These are phyloP conservation scores for Solanum gracilifrons DNA, from an alignment of 257 asterid genomes.

Conservation along the genomic window DNA sequence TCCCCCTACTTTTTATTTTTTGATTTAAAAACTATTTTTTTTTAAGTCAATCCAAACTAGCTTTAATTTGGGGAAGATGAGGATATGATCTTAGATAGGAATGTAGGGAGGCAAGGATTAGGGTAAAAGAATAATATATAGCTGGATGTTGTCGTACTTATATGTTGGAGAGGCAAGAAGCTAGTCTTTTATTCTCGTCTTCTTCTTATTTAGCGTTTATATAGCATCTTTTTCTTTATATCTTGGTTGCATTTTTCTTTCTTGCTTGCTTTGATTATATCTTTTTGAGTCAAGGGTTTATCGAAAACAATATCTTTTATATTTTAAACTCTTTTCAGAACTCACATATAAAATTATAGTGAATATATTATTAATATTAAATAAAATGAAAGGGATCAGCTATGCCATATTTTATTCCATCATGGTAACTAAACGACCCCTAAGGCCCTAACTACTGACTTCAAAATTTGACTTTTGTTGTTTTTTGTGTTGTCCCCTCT, in stretches of 20 bases:
- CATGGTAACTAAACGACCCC: neutral
- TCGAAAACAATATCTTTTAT: neutral
- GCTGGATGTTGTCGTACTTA: accelerated
- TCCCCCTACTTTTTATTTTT: too few relatives aligned
- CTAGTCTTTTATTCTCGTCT: neutral
- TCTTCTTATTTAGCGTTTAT: neutral
- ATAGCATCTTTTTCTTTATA: neutral
- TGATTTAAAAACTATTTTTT: too few relatives aligned
- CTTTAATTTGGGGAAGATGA: neutral
- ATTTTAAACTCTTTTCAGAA: neutral
- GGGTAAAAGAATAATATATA: accelerated
- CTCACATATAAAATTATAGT: neutral
- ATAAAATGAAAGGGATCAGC: neutral
- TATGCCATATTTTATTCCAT: neutral
- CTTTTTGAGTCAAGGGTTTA: accelerated
- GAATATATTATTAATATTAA: neutral
- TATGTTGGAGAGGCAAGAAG: neutral
- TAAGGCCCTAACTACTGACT: neutral
- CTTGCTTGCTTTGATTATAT: neutral
- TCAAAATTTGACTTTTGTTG: neutral
- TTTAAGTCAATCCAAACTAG: too few relatives aligned
- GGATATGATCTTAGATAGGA: too few relatives aligned
- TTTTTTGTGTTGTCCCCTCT: neutral
- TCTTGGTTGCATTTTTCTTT: neutral
- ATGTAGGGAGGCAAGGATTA: too few relatives aligned